These are phyloP conservation scores for Hamigera avellanea DNA, from an alignment of 495 filamentous ascomycete genomes.

Conservation along the genomic window DNA sequence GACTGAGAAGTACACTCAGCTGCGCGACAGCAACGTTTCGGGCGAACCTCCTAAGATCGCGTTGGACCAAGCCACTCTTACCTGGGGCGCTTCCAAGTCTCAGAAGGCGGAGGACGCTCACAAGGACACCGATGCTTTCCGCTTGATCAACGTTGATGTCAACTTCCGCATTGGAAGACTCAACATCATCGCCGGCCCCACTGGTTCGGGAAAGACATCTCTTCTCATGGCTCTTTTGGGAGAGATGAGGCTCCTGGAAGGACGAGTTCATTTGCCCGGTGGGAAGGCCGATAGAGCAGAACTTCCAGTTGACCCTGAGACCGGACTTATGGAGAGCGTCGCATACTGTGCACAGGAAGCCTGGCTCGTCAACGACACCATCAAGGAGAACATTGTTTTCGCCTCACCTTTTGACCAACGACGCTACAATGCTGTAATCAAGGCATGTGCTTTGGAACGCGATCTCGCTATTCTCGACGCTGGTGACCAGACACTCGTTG, in stretches of 20 bases:
- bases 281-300: slow-evolving; percentile 68
- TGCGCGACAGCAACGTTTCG: slow-evolving; percentile 52
- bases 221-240: slow-evolving; percentile 92
- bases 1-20: slow-evolving; percentile 90
- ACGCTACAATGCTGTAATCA: slow-evolving; percentile 78
- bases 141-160: slow-evolving; percentile 67
- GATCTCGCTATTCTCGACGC: slow-evolving; percentile 87
- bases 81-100: slow-evolving; percentile 61
- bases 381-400: slow-evolving; percentile 94
- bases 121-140: slow-evolving; percentile 48
- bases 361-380: slow-evolving; percentile 93
- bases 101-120: slow-evolving; percentile 9
- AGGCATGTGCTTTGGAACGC: slow-evolving; percentile 85
- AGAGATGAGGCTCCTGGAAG: slow-evolving; percentile 85
- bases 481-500: slow-evolving; percentile 88
- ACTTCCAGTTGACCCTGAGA: slow-evolving; percentile 67
- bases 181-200: slow-evolving; percentile 86
- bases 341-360: slow-evolving; percentile 97
- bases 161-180: slow-evolving; percentile 68
- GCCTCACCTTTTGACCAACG: slow-evolving; percentile 70
- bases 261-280: slow-evolving; percentile 73
- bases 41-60: slow-evolving; percentile 58
- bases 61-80: slow-evolving; percentile 71
- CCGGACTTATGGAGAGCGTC: slow-evolving; percentile 78
- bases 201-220: slow-evolving; percentile 90